A percentile compares a stretch with the other conserved stretches of the same genome.
Evolutionary conservation across 495 filamentous ascomycete genomes (phyloP).

Genomic region (Penicillium flavigenum): DNA sequence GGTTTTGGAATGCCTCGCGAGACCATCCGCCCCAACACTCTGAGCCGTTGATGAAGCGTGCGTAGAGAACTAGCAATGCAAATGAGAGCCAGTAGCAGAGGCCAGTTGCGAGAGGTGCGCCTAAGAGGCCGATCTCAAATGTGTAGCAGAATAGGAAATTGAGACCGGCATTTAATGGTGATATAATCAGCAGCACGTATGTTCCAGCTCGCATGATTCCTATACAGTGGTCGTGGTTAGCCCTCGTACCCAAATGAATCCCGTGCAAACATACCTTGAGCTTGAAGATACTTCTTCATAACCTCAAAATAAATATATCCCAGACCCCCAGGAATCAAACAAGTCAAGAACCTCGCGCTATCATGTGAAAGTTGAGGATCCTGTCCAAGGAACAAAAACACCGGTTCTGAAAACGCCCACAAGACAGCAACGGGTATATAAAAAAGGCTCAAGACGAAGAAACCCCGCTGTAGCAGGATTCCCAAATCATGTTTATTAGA

Average conservation of each 20-base stretch:
- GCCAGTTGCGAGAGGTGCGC: slow-evolving; percentile 79
- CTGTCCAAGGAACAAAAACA: slow-evolving; percentile 78
- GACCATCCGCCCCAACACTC: slow-evolving; percentile 85
- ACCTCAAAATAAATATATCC: slow-evolving; percentile 91
- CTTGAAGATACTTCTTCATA: slow-evolving; percentile 91
- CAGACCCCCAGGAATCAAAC: slow-evolving; percentile 78
- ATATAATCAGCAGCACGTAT: slow-evolving; percentile 81
- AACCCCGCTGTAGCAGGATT: slow-evolving; percentile 74
- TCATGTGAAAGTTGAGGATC: slow-evolving; percentile 73
- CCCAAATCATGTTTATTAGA: slow-evolving; percentile 80
- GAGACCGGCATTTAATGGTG: slow-evolving; percentile 71
- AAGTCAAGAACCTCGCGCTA: slow-evolving; percentile 72
- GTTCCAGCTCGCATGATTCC: slow-evolving; percentile 86
- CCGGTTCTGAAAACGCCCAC: slow-evolving; percentile 73
- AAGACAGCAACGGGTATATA: slow-evolving; percentile 74
- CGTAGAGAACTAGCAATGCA: slow-evolving; percentile 70
- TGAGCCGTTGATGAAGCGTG: slow-evolving; percentile 68
- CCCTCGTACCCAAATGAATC: neutral
- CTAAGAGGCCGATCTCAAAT: slow-evolving; percentile 68
- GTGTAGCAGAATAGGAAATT: slow-evolving; percentile 81
- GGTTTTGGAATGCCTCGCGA: slow-evolving; percentile 59
- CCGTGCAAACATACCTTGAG: slow-evolving; percentile 60
- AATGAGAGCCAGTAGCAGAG: slow-evolving; percentile 89
- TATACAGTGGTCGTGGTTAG: slow-evolving; percentile 26
- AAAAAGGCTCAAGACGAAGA: slow-evolving; percentile 70